Base-by-base conservation (phyloP, 2,329 filamentous ascomycete species). In the Lasiodiplodia citricola region DNA sequence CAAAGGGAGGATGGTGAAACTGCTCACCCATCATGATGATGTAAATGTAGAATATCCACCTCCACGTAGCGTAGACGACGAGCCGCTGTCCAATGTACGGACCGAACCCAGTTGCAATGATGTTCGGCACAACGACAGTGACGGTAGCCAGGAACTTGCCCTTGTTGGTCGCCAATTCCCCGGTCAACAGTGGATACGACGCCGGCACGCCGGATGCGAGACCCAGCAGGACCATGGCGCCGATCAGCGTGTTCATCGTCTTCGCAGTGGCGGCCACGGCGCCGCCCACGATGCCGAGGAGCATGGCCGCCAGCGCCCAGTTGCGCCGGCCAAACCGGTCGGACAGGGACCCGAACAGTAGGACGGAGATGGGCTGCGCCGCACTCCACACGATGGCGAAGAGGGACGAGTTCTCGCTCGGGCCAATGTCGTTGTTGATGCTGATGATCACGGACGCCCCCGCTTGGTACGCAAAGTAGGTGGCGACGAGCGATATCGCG, bases 31-130 rank as follows among this genome's bases (percentile, higher is more conserved):
- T 72, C 21, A 73, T 70, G 35, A 85, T 82, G 71, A 83, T 81
- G 68, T 80, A 81, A 4, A 86, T 72, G 70, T 83, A 85, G 73
- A 83, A 87, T 68, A 76, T 80, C 82, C 83, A 85, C 51, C 85
- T 67, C 71, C 71, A 72, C 8, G 66, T 70, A 4, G 70, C 68
- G 75, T 84, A 84, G 85, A 69, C 67, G 35, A 78, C 74, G 2
- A 78, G 71, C 4, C 70, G 72, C 1, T 83, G 84, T 1, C 83
- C 83, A 64, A 86, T 83, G 54, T 84, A 74, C 23, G 82, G 81
- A 0, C 83, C 84, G 66, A 83, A 81, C 31, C 79, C 76, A 31
- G 81, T 80, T 58, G 72, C 72, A 14, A 73, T 71, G n/a, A 73
- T 62, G 23, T 71, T 71, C 1, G 72, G 68, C 18, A 73, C 51